phyloP scores from a whole-genome alignment of 2,329 filamentous ascomycete species.

The Talaromyces amestolkiae region DNA sequence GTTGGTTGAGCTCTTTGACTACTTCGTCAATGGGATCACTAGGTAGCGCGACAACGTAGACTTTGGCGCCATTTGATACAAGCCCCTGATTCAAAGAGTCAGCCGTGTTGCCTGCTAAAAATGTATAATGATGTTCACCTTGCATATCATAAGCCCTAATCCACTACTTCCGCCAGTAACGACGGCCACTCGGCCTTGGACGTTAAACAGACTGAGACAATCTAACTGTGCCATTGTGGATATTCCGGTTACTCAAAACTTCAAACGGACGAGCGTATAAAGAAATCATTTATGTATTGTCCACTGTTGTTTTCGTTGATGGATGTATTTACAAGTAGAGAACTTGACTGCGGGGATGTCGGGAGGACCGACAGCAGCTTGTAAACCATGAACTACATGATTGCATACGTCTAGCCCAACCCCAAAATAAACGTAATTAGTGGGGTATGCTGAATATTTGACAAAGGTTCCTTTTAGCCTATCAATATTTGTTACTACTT shows the following conservation, averaged over 20 bases:
- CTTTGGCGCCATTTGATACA: slow-evolving; percentile 48
- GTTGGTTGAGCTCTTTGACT: slow-evolving; percentile 40
- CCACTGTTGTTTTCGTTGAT: background rate
- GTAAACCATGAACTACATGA: background rate
- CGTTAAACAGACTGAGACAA: slow-evolving; percentile 27
- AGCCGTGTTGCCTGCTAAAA: background rate
- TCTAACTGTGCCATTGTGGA: slow-evolving; percentile 21
- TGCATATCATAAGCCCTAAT: slow-evolving; percentile 49
- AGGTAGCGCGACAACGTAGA: slow-evolving; percentile 46
- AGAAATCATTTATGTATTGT: background rate
- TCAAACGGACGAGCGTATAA: background rate
- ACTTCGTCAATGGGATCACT: slow-evolving; percentile 42
- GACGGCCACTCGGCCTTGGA: slow-evolving; percentile 46
- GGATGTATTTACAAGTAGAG: background rate
- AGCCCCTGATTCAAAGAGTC: slow-evolving; percentile 35
- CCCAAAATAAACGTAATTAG: background rate
- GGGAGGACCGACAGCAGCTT: background rate
- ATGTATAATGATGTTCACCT: slow-evolving; percentile 27
- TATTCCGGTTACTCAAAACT: background rate
- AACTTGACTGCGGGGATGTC: slow-evolving; percentile 1
- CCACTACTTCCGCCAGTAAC: slow-evolving; percentile 49
- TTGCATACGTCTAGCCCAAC: background rate
- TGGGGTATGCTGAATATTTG: background rate
- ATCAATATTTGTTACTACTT: background rate
- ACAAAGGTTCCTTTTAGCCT: background rate